Percentiles rank a stretch among this genome's conserved stretches.
These are phyloP conservation scores for Porphyrellus cyaneotinctus DNA, from an alignment of 768 basidiomycete genomes.

Conservation along the genomic window DNA sequence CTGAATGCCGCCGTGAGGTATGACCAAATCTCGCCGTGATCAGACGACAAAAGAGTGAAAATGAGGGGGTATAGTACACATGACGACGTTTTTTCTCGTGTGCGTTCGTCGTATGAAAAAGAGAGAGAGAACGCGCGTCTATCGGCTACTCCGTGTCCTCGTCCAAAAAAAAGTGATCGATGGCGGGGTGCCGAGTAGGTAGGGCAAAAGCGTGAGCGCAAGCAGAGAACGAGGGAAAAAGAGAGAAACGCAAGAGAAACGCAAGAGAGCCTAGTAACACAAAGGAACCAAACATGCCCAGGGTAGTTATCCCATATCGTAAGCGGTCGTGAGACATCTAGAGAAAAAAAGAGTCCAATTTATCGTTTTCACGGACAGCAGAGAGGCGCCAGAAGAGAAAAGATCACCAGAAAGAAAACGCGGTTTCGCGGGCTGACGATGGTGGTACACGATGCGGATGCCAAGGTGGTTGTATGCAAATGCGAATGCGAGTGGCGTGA, in stretches of 20 bases:
- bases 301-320: constrained; percentile 14
- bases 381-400: neutral
- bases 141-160: neutral
- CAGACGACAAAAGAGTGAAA: too few relatives aligned
- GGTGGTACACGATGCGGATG: constrained; percentile 7
- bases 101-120: neutral
- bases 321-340: constrained; percentile 13
- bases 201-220: neutral
- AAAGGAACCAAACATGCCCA: constrained; percentile 2
- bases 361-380: constrained; percentile 13
- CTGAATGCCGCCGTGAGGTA: too few relatives aligned
- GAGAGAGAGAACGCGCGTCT: neutral
- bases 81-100: neutral
- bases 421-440: neutral
- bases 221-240: neutral
- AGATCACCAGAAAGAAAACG: too few relatives aligned
- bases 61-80: constrained; percentile 10
- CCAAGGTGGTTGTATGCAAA: constrained; percentile 1
- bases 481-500: constrained; percentile 3
- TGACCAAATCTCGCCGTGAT: too few relatives aligned
- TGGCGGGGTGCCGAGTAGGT: neutral
- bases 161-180: neutral
- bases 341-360: neutral
- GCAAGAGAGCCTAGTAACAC: constrained; percentile 6
- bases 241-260: neutral